A percentile compares a stretch with the other conserved stretches of the same genome.
Conservation (phyloP, 2,329 filamentous ascomycete species). For the Paraphaeosphaeria minitans region DNA sequence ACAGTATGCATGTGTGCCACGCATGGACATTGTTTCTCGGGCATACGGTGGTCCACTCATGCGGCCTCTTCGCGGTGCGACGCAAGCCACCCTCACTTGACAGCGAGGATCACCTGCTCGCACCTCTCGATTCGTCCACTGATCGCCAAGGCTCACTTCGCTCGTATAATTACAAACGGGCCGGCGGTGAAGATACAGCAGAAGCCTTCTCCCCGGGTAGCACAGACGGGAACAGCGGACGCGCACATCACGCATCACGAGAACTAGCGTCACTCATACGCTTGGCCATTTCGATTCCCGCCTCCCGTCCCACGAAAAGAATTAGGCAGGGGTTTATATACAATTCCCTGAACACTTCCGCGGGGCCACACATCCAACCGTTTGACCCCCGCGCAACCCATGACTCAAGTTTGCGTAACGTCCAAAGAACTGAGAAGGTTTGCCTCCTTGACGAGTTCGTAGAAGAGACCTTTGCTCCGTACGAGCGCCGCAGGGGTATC, state of each 20-base stretch:
- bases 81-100: background rate
- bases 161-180: background rate
- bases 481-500: slow-evolving; percentile 82
- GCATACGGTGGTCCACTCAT: background rate
- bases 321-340: slow-evolving; percentile 3
- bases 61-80: background rate
- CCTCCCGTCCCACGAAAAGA: slow-evolving; percentile 1
- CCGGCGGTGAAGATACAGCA: slow-evolving; percentile 2
- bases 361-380: background rate
- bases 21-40: background rate
- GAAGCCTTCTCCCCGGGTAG: background rate
- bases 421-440: slow-evolving; percentile 63
- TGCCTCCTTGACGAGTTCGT: slow-evolving; percentile 88
- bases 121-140: background rate
- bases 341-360: background rate
- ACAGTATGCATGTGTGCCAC: background rate
- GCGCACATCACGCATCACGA: background rate
- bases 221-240: background rate
- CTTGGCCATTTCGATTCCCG: background rate
- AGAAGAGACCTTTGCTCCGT: slow-evolving; percentile 77
- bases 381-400: background rate
- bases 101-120: background rate
- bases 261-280: background rate
- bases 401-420: slow-evolving; percentile 22
- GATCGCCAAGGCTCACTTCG: background rate